Conservation (phyloP, 2,329 filamentous ascomycete species). For the Colletotrichum aenigma region DNA sequence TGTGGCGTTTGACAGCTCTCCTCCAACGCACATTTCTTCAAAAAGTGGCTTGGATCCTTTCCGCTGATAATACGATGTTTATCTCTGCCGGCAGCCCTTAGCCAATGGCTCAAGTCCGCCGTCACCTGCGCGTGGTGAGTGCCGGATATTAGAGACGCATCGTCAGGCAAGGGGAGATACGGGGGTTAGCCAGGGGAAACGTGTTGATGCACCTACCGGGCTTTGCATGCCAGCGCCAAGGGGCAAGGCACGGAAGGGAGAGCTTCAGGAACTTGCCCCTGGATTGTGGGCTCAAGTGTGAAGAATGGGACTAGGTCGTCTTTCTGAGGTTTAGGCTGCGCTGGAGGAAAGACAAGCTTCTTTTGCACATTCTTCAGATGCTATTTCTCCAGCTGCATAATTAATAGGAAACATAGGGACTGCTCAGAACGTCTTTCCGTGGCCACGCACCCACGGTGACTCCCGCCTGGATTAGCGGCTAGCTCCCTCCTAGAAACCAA, state of each 20-base stretch:
- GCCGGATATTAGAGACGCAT: not conserved
- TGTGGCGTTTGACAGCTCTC: not conserved
- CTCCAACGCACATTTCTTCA: not conserved
- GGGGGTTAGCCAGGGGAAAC: not conserved
- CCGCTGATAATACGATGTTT: not conserved
- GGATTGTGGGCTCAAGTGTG: accelerated
- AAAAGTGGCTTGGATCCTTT: accelerated
- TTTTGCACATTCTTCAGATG: not conserved
- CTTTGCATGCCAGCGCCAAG: not conserved
- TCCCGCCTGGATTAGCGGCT: not conserved
- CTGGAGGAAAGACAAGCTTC: not conserved
- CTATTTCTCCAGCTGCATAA: not conserved
- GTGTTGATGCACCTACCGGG: not conserved
- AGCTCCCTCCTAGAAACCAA: not conserved
- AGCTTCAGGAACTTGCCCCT: not conserved
- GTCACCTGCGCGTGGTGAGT: not conserved
- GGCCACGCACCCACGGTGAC: not conserved
- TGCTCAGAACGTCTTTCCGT: not conserved
- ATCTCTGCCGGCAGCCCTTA: not conserved
- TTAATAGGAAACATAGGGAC: not conserved
- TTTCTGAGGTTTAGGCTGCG: not conserved
- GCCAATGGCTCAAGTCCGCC: too few relatives aligned
- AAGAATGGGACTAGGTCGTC: not conserved
- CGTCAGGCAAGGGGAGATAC: not conserved
- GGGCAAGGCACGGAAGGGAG: not conserved